Evolutionary conservation across 331 rosid genomes (phyloP).

Genomic region (Acacia pycnantha): DNA sequence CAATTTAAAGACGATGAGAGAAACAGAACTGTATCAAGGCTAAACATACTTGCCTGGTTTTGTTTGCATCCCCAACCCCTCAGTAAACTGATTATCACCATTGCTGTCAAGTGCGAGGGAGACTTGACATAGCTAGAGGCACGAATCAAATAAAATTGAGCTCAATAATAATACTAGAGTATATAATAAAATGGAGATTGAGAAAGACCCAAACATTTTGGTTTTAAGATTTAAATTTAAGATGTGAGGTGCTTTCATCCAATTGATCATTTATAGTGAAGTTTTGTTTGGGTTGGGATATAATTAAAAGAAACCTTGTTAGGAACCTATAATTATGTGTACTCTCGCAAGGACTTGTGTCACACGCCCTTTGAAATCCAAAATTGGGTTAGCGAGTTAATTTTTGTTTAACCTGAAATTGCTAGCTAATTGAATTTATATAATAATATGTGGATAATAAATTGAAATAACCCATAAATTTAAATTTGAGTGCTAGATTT

Average conservation of each 20-base stretch:
- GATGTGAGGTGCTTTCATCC: neutral
- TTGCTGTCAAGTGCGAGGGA: neutral
- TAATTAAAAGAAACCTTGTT: neutral
- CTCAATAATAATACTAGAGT: neutral
- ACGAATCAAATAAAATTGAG: neutral
- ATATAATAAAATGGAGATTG: too few relatives aligned
- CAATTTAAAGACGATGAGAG: too few relatives aligned
- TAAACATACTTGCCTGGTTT: neutral
- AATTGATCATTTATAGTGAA: too few relatives aligned
- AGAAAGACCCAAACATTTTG: too few relatives aligned
- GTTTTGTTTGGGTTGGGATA: too few relatives aligned
- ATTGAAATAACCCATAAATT: neutral
- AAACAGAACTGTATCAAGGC: neutral
- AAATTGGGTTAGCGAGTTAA: neutral
- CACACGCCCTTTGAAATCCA: neutral
- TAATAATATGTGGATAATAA: neutral
- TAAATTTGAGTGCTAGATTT: neutral
- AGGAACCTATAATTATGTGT: too few relatives aligned
- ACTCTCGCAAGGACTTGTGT: neutral
- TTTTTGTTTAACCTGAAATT: too few relatives aligned
- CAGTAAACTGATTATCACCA: neutral
- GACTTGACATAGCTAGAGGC: neutral
- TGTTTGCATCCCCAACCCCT: neutral
- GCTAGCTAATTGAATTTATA: too few relatives aligned
- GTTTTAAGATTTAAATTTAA: neutral